Base-by-base conservation (phyloP, 2,329 filamentous ascomycete genomes). In the Penicillium olsonii region DNA sequence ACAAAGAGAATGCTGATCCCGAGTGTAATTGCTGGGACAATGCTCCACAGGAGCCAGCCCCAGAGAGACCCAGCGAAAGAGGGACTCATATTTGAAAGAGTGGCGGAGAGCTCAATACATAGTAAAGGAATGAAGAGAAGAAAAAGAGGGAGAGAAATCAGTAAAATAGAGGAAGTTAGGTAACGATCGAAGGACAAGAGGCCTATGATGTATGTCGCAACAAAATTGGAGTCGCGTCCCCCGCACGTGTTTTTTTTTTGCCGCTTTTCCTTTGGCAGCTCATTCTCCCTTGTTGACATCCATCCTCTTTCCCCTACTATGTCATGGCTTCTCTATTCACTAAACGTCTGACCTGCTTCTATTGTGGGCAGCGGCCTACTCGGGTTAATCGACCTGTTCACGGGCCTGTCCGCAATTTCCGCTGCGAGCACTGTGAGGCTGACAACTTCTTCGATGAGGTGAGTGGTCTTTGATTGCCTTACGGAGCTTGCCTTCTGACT, bases 381-480 rank as follows among this genome's bases (percentile, higher is more conserved):
- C 83, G 81, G 59, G 88, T 87, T 27, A 76, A 78, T 27, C 77
- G 82, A 48, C 76, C 72, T 56, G 84, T 81, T 61, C 80, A 84
- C 60, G 81, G 82, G 24, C 65, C 68, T 44, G 77, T 83, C 48
- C 79, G 78, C 67, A 80, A 84, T 63, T 96, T 92, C 72, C 77
- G 84, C 38, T 96, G 91, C 71, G 73, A 80, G 17, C 76, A 81
- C 53, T 99, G 94, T 76, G 88, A 94, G 62, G 88, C 92, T 15
- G 84, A 87, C 51, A 99, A 97, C 71, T 88, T 90, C 74, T 78
- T 96, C 26, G 94, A 99, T 68, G 80, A 92, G 76, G 91, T 94
- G 74, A 52, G 76, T 67, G 29, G 7, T 31, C 5, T 31, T n/a
- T 31, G 29, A n/a, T n/a, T 7, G 3, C 29, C 29, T 14, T 5